Evolutionary conservation across 495 filamentous ascomycete genomes (phyloP), one percentile per base, ranked within the genome.

Genomic region (Aspergillus diversus): DNA sequence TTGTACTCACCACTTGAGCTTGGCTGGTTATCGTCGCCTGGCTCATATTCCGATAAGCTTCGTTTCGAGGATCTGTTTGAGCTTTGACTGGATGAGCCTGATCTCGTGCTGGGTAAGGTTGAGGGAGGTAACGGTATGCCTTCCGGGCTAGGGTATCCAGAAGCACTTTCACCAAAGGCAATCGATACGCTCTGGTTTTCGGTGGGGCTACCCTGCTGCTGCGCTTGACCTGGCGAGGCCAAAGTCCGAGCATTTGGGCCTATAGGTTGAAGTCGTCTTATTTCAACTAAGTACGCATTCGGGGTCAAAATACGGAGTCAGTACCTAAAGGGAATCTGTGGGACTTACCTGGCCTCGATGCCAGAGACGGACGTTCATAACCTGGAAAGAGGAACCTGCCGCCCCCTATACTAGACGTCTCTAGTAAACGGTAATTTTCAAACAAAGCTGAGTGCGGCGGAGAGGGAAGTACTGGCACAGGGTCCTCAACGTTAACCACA

Each of bases 1-100:
- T 68, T 72, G 42, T 69, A 72, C 73, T 73, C 68, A 75, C 73
- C 67, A n/a, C 59, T 53, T 37, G 17, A 37, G n/a, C 48, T 16
- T 46, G 39, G 34, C 27, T 57, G 60, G 4, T 37, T 51, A 15
- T 65, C 57, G 31, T 63, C 46, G 12, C 32, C n/a, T 17, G 15
- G 39, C 8, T 61, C 16, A 33, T 61, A 52, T 5, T 33, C 49
- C 17, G 33, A 8, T 53, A 16, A 43, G 11, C 39, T 15, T 43
- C 8, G 39, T 43, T 43, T 43, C 39, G 11, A 11, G 39, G 39
- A 43, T 7, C n/a, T 13, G 37, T 3, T 4, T 39, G 37, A 13
- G 1, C 37, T 2, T 43, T 43, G 11, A 3, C 5, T 15, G n/a
- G 11, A 43, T 43, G 39, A 43, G 39, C 8, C 39, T 43, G 37